Evolutionary conservation across 768 basidiomycete species (phyloP).

Genomic region (Psilocybe sp.): DNA sequence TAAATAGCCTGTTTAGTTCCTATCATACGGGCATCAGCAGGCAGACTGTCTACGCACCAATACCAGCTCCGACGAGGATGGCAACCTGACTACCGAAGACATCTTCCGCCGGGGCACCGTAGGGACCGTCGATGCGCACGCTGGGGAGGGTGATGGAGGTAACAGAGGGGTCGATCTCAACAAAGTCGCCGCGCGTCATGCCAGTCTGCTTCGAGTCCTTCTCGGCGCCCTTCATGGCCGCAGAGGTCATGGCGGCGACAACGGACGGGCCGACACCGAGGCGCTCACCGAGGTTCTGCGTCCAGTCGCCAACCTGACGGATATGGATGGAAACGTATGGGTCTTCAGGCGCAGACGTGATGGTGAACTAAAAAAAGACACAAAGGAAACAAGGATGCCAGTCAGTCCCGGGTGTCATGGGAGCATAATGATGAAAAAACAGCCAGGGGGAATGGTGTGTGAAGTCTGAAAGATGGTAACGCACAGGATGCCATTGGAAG

Average conservation of each 20-base stretch:
- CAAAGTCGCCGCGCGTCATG: constrained; percentile 70
- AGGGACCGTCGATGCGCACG: constrained; percentile 86
- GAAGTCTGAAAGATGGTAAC: constrained; percentile 26
- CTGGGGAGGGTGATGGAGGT: constrained; percentile 56
- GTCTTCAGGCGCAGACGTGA: constrained; percentile 93
- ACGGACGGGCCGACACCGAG: constrained; percentile 79
- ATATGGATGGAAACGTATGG: constrained; percentile 91
- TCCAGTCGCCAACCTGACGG: constrained; percentile 91
- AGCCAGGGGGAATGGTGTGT: background rate
- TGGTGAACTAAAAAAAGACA: constrained; percentile 66
- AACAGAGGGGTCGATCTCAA: constrained; percentile 64
- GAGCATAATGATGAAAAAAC: background rate
- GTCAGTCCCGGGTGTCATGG: constrained; percentile 8
- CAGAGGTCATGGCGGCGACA: constrained; percentile 74
- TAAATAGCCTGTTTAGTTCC: background rate
- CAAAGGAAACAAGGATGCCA: background rate
- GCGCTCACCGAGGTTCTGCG: constrained; percentile 78
- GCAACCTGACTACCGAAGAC: constrained; percentile 86
- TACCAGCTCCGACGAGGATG: constrained; percentile 90
- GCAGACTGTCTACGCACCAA: constrained; percentile 49
- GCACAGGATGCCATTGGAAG: constrained; percentile 94
- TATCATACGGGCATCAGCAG: background rate
- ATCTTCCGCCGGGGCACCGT: constrained; percentile 91
- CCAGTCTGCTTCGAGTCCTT: constrained; percentile 49
- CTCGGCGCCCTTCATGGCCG: constrained; percentile 74